Evolutionary conservation across 495 filamentous ascomycete species (phyloP).

Genomic region (Tetracladium marchalianum): DNA sequence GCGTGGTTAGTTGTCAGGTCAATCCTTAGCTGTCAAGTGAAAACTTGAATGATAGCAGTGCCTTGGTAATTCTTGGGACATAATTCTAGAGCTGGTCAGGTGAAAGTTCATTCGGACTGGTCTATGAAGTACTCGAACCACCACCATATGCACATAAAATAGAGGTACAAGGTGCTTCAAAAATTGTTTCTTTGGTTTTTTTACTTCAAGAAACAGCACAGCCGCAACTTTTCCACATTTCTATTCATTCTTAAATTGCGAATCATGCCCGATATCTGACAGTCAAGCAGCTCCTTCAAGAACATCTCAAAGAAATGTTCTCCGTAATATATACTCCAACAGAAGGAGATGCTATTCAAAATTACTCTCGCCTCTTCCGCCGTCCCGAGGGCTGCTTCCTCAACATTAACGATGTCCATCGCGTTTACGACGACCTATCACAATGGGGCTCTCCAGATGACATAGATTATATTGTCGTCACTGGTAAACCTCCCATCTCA

Average conservation of each 20-base stretch:
- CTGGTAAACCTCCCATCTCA: constrained; percentile 35
- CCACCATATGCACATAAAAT: too few species aligned
- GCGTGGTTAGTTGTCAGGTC: neutral
- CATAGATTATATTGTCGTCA: constrained; percentile 84
- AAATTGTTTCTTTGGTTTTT: too few species aligned
- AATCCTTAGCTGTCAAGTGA: too few species aligned
- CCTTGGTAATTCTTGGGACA: neutral
- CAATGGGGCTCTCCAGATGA: constrained; percentile 63
- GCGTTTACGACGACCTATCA: constrained; percentile 51
- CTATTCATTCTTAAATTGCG: neutral
- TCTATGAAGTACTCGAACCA: too few species aligned
- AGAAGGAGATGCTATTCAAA: constrained; percentile 82
- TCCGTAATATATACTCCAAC: constrained; percentile 84
- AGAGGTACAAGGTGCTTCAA: too few species aligned
- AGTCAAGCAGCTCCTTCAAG: constrained; percentile 42
- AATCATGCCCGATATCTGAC: neutral
- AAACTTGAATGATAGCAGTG: neutral
- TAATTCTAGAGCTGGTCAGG: too few species aligned
- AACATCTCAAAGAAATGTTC: constrained; percentile 77
- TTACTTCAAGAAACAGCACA: too few species aligned
- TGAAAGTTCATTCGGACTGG: too few species aligned
- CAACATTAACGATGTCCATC: constrained; percentile 46
- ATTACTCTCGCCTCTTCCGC: constrained; percentile 72
- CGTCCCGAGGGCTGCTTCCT: constrained; percentile 58
- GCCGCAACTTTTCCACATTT: too few species aligned